Evolutionary conservation across 2,329 filamentous ascomycete genomes (phyloP).

Genomic region (Botrytis porri): DNA sequence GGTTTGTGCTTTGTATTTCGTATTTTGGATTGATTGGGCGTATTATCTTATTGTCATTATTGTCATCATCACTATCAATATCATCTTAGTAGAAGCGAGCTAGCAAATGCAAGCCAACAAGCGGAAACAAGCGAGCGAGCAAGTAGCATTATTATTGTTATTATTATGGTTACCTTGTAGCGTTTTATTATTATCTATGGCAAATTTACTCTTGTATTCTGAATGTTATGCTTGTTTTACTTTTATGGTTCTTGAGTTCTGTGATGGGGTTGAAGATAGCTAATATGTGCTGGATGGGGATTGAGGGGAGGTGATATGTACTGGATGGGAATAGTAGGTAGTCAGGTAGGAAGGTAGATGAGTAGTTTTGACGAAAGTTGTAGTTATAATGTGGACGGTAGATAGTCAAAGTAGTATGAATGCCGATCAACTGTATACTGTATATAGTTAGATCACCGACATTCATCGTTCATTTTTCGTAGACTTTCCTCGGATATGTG

Average conservation of each 20-base stretch:
- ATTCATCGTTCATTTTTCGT: neutral
- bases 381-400: neutral
- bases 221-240: too few species aligned
- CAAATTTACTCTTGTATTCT: too few species aligned
- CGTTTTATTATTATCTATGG: neutral
- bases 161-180: neutral
- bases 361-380: neutral
- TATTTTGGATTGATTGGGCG: neutral
- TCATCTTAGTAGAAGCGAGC: neutral
- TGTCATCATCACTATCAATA: neutral
- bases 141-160: neutral
- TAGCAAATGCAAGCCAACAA: neutral
- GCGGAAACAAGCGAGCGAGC: neutral
- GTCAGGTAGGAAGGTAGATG: too few species aligned
- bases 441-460: neutral
- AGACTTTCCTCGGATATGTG: neutral
- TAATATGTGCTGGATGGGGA: too few species aligned
- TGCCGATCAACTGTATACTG: neutral
- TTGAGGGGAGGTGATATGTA: too few species aligned
- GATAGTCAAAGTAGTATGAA: neutral
- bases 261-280: too few species aligned
- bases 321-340: too few species aligned
- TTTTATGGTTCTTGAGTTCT: too few species aligned
- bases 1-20: neutral
- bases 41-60: neutral